phyloP scores from a whole-genome alignment of 1,284 basidiomycete genomes.

The Leucoagaricus sp. region DNA sequence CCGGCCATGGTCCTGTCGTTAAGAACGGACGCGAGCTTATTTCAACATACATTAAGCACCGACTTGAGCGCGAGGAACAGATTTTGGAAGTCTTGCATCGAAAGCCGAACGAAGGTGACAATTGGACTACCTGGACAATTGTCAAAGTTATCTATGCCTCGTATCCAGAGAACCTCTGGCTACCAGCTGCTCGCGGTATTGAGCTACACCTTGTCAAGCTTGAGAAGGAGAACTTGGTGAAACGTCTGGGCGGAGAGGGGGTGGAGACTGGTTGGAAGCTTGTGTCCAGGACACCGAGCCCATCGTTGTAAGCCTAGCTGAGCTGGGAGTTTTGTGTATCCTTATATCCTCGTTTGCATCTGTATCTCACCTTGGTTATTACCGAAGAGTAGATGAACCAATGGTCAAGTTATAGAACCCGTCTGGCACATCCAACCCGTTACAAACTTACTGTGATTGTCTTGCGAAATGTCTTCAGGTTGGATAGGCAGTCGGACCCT shows the following conservation, averaged over 20 bases:
- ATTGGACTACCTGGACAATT: constrained; percentile 67
- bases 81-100: constrained; percentile 62
- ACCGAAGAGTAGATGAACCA: too few relatives aligned
- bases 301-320: constrained; percentile 1
- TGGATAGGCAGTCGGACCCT: too few relatives aligned
- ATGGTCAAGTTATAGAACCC: too few relatives aligned
- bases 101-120: constrained; percentile 20
- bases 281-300: background rate
- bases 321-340: background rate
- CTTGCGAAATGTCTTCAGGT: too few relatives aligned
- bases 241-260: constrained; percentile 12
- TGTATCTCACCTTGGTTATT: too few relatives aligned
- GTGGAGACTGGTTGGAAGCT: constrained; percentile 8
- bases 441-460: too few relatives aligned
- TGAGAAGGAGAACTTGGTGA: constrained; percentile 63
- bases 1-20: constrained; percentile 87
- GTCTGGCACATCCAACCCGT: too few relatives aligned
- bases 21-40: constrained; percentile 60
- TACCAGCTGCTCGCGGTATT: constrained; percentile 71
- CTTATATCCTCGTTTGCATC: background rate
- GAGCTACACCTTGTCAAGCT: constrained; percentile 79
- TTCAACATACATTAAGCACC: constrained; percentile 77
- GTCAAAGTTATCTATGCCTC: constrained; percentile 67
- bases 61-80: constrained; percentile 81
- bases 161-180: constrained; percentile 74